These are phyloP conservation scores for Beauveria asiatica DNA, from an alignment of 2,329 filamentous ascomycete genomes.

Conservation along the genomic window DNA sequence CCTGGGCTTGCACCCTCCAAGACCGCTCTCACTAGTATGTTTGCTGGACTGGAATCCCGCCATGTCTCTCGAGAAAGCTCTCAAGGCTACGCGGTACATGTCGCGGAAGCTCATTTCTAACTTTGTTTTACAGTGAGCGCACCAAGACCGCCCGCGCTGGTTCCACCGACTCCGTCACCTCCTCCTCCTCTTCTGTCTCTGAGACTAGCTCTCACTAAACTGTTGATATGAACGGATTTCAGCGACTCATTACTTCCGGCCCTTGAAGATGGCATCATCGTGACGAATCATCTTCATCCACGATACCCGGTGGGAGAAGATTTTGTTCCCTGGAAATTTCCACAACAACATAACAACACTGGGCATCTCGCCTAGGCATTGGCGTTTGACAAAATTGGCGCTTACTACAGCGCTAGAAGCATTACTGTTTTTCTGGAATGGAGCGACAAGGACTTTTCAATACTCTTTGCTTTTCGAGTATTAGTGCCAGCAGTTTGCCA, in stretches of 20 bases:
- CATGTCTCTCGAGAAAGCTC: not conserved
- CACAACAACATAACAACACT: not conserved
- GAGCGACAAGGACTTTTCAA: not conserved
- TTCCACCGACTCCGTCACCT: constrained; percentile 27
- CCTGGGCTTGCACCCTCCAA: constrained; percentile 33
- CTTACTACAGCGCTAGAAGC: constrained; percentile 2
- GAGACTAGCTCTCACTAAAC: constrained; percentile 5
- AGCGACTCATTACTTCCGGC: not conserved
- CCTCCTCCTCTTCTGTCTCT: constrained; percentile 19
- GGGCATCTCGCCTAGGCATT: not conserved
- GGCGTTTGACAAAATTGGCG: constrained; percentile 3
- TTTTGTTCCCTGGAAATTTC: not conserved
- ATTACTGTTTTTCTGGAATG: constrained; percentile 2
- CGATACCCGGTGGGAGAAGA: not conserved
- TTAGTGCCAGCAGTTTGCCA: not conserved
- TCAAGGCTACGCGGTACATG: not conserved
- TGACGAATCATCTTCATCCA: not conserved
- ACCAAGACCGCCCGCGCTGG: constrained; percentile 28
- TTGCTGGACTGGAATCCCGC: not conserved
- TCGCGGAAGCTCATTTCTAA: constrained; percentile 11
- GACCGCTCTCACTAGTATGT: constrained; percentile 38
- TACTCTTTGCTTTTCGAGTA: not conserved
- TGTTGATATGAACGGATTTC: not conserved
- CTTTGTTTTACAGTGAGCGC: constrained; percentile 27
- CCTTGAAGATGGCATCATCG: not conserved